These are phyloP conservation scores for Lecanicillium sp. DNA, from an alignment of 2,329 filamentous ascomycete genomes.

Conservation along the genomic window DNA sequence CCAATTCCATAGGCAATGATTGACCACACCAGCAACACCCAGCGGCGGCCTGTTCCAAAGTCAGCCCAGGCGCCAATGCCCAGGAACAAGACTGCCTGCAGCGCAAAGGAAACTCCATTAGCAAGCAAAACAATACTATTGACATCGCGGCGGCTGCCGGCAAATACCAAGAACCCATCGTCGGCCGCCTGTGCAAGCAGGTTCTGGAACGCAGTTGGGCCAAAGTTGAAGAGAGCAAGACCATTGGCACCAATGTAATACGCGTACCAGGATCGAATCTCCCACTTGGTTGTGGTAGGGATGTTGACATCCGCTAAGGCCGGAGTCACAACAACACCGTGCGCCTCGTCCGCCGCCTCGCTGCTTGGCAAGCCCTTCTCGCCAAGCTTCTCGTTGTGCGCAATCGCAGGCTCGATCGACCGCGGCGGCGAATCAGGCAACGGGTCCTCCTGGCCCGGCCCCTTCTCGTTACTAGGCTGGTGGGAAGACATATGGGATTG, in stretches of 20 bases:
- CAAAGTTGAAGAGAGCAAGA: conserved; percentile 54
- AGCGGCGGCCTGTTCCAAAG: conserved; percentile 56
- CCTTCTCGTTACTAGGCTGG: neutral
- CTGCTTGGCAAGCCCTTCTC: neutral
- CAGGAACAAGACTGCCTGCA: conserved; percentile 51
- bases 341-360: neutral
- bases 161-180: conserved; percentile 43
- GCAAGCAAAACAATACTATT: conserved; percentile 57
- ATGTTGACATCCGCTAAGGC: conserved; percentile 6
- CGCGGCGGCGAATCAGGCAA: neutral
- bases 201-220: conserved; percentile 56
- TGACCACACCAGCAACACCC: conserved; percentile 53
- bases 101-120: conserved; percentile 61
- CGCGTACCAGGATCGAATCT: conserved; percentile 15
- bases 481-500: too few species aligned
- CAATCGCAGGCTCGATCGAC: too few species aligned
- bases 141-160: conserved; percentile 48
- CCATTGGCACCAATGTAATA: conserved; percentile 64
- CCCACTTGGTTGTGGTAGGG: conserved; percentile 4
- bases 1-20: conserved; percentile 54
- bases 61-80: conserved; percentile 47
- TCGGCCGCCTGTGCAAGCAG: conserved; percentile 52
- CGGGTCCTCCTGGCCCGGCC: neutral
- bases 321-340: conserved; percentile 6
- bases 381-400: neutral